Percentiles rank a stretch among this genome's conserved stretches.
Conservation (phyloP, 148 eudicot genomes). For the Cornus suecica region DNA sequence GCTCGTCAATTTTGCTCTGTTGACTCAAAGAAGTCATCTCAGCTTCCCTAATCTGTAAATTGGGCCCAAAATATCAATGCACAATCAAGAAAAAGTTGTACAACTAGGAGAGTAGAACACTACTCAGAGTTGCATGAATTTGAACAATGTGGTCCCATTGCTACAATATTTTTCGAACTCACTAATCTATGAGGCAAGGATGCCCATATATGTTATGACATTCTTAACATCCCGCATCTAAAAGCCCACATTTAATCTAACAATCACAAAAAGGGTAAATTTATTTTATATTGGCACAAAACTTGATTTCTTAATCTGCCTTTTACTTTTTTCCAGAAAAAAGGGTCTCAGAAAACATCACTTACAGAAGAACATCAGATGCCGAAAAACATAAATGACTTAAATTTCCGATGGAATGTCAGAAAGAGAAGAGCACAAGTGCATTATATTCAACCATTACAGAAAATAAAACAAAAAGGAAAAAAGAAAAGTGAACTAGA, state of each 20-base stretch:
- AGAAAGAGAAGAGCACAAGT: neutral
- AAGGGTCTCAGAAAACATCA: neutral
- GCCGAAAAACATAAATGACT: neutral
- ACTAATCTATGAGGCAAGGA: neutral
- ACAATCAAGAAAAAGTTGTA: neutral
- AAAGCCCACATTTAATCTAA: neutral
- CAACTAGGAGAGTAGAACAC: neutral
- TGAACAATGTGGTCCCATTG: neutral
- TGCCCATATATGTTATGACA: neutral
- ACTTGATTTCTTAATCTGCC: neutral
- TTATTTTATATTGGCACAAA: too few relatives aligned
- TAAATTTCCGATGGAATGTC: neutral
- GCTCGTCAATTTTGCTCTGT: slow-evolving; percentile 75
- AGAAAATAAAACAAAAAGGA: too few relatives aligned
- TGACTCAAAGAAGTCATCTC: slow-evolving; percentile 52
- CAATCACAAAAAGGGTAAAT: neutral
- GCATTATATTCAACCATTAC: neutral
- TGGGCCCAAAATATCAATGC: neutral
- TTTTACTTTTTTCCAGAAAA: neutral
- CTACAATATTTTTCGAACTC: neutral
- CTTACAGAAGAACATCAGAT: neutral
- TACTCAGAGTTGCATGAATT: neutral
- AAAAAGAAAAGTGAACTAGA: neutral
- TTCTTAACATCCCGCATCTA: neutral
- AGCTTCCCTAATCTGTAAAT: slow-evolving; percentile 55